Base-by-base conservation (phyloP, 257 asterid species). In the Echium plantagineum region DNA sequence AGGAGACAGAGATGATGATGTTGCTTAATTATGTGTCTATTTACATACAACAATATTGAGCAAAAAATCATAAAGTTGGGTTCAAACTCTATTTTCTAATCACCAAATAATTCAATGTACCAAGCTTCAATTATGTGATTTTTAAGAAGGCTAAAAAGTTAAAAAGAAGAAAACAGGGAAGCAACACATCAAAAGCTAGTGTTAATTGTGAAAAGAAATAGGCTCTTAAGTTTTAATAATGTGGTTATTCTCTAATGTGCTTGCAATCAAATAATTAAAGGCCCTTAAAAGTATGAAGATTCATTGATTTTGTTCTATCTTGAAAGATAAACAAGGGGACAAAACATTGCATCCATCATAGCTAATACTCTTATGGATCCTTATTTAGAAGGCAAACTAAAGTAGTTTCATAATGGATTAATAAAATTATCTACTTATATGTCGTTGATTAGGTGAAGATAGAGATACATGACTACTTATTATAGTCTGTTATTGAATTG, bases 111-210 rank as follows among this genome's bases (percentile, higher is more conserved):
- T 53, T n/a, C 22, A 53, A 18, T 53, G 57, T n/a, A 53, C 24
- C 57, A 18, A 19, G 57, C 15, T 53, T 22, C 5, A 53, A 12
- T 9, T 53, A 9, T 5, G 5, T 53, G 57, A 53, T 53, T 28
- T 28, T 21, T 18, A 53, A 53, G 3, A 0, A 9, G 22, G 19
- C 16, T 53, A n/a, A 52, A 52, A n/a, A 6, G 49, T 42, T 17
- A 3, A 18, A 53, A 53, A 53, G 57, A 13, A 17, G 57, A 53
- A 53, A 53, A 53, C 57, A 53, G 57, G 19, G 22, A 53, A 53
- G 57, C 57, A 53, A 53, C 57, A 53, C 26, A 53, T 53, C 26
- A 53, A 53, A 53, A 53, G 57, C 57, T 53, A 17, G 57, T 53
- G 22, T 19, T 53, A 53, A 52, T 6, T 53, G 57, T 6, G 21